Conservation (phyloP, 2,329 filamentous ascomycete genomes). For the Ophiostoma montium region DNA sequence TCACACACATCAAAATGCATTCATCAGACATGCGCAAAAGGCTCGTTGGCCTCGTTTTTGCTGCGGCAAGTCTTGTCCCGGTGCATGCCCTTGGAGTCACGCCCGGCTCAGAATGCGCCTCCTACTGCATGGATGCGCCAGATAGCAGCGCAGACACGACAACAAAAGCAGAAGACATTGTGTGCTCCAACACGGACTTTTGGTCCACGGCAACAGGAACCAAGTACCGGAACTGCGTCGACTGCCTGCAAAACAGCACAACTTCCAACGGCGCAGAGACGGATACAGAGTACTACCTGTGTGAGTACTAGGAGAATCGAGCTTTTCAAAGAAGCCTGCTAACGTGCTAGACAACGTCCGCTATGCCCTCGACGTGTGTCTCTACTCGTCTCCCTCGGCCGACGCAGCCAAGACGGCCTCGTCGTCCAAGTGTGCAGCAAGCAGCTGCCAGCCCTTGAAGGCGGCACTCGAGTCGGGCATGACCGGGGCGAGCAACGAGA, state of each 20-base stretch:
- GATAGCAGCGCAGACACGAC: constrained; percentile 22
- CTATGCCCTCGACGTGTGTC: constrained; percentile 32
- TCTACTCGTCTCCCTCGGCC: constrained; percentile 24
- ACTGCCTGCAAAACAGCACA: constrained; percentile 33
- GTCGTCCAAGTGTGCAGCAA: constrained; percentile 30
- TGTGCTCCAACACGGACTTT: constrained; percentile 29
- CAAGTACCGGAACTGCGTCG: constrained; percentile 32
- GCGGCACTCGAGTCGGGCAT: constrained; percentile 22
- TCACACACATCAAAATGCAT: no score
- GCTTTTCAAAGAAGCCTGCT: no score
- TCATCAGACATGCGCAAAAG: no score
- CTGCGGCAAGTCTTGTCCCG: constrained; percentile 3
- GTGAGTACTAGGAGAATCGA: no score
- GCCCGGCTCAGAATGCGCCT: constrained; percentile 35
- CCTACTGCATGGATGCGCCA: constrained; percentile 29
- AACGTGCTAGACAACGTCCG: constrained; percentile 28
- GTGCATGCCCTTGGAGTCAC: constrained; percentile 29
- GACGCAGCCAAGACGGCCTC: constrained; percentile 21
- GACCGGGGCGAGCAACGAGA: constrained; percentile 14
- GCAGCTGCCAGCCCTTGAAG: constrained; percentile 27
- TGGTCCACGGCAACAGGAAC: constrained; percentile 24
- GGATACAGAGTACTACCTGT: constrained; percentile 32
- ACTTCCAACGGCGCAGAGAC: constrained; percentile 24
- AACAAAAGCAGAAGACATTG: constrained; percentile 33
- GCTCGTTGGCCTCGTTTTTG: background rate